Conservation (phyloP, 148 eudicot species). For the Persicaria maculosa region DNA sequence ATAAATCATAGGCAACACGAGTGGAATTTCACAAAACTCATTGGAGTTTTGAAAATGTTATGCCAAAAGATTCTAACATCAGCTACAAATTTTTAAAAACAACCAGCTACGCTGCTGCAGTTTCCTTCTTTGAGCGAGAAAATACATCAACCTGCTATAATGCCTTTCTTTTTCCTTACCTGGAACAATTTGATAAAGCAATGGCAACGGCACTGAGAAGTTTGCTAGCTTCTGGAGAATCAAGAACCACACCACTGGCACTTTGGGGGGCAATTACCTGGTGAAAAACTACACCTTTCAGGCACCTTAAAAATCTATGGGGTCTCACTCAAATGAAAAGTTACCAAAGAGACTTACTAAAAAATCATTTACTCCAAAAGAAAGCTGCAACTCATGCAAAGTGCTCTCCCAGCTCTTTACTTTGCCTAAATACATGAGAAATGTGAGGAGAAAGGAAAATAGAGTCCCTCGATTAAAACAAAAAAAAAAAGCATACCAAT, state of each 20-base stretch:
- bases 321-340: background rate
- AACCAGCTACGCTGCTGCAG: background rate
- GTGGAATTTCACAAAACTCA: background rate
- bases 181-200: conserved; percentile 83
- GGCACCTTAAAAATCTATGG: background rate
- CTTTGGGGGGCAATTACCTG: conserved; percentile 93
- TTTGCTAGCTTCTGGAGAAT: conserved; percentile 97
- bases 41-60: background rate
- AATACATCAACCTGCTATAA: background rate
- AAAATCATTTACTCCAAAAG: conserved; percentile 89
- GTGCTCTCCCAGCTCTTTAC: conserved; percentile 45
- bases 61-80: background rate
- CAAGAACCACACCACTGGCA: conserved; percentile 88
- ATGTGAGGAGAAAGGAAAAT: background rate
- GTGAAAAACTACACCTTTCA: conserved; percentile 8
- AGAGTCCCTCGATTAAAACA: background rate
- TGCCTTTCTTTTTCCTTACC: conserved; percentile 33
- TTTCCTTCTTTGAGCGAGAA: background rate
- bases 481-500: conserved; percentile 32
- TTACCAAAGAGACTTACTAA: conserved; percentile 35
- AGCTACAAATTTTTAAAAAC: background rate
- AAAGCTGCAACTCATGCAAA: conserved; percentile 77
- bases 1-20: background rate
- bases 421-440: conserved; percentile 37
- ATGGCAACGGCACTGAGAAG: conserved; percentile 96